These are phyloP conservation scores for Fusarium nisikadoi DNA, from an alignment of 2,329 filamentous ascomycete genomes.

Conservation along the genomic window DNA sequence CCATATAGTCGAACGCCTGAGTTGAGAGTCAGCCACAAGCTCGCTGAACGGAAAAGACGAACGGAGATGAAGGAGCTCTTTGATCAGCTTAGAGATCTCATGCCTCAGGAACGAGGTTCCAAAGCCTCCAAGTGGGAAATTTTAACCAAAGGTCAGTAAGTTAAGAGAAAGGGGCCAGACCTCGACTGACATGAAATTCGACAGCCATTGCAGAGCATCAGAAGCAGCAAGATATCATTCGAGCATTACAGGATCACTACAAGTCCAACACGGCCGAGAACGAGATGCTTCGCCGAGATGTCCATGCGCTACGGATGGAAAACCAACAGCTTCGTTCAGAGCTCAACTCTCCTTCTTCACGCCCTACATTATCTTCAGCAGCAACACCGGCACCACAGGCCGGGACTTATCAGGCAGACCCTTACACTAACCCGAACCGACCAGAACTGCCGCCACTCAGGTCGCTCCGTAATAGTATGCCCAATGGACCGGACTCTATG, in stretches of 20 bases:
- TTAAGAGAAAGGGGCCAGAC: neutral
- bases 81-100: conserved; percentile 79
- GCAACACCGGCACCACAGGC: conserved; percentile 34
- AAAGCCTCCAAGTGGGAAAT: conserved; percentile 94
- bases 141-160: conserved; percentile 77
- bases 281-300: conserved; percentile 61
- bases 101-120: conserved; percentile 82
- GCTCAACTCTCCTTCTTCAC: conserved; percentile 44
- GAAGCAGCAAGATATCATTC: conserved; percentile 62
- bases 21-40: conserved; percentile 83
- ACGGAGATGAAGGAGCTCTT: conserved; percentile 92
- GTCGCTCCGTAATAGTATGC: conserved; percentile 58
- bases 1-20: conserved; percentile 87
- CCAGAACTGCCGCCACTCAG: conserved; percentile 68
- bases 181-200: conserved; percentile 18
- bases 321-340: conserved; percentile 58
- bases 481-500: conserved; percentile 68
- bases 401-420: conserved; percentile 45
- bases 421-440: conserved; percentile 50
- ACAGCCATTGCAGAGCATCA: conserved; percentile 71
- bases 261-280: conserved; percentile 56
- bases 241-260: conserved; percentile 58
- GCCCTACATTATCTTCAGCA: conserved; percentile 36
- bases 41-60: conserved; percentile 83
- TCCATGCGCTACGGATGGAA: conserved; percentile 60